Conservation (phyloP, 305 asterid genomes). For the Solanum hybrid region DNA sequence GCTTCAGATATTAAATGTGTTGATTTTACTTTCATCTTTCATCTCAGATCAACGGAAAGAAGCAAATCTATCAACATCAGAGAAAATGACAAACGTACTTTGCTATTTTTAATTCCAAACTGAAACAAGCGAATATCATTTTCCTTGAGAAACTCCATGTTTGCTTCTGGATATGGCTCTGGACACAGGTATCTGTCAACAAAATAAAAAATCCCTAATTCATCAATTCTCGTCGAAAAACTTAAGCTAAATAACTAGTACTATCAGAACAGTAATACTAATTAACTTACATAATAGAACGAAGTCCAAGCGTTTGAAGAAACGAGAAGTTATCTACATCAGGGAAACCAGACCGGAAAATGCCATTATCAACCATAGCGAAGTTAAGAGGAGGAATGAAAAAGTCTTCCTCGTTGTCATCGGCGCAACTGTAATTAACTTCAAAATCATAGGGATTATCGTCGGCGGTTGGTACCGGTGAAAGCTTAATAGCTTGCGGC, state of each 20-base stretch:
- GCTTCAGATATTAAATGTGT: neutral
- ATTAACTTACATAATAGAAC: constrained; percentile 63
- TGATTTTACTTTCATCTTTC: neutral
- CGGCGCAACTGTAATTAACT: neutral
- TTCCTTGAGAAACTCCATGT: constrained; percentile 49
- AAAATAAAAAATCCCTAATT: neutral
- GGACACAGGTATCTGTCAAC: constrained; percentile 69
- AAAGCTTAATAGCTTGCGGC: neutral
- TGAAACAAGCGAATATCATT: constrained; percentile 74
- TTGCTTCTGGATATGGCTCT: constrained; percentile 76
- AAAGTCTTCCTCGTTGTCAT: constrained; percentile 21
- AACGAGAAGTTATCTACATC: constrained; percentile 55
- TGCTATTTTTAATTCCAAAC: constrained; percentile 73
- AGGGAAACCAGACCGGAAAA: constrained; percentile 90
- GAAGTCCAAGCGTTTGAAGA: constrained; percentile 75
- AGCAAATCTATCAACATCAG: neutral
- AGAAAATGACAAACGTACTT: constrained; percentile 30
- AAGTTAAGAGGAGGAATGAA: constrained; percentile 76
- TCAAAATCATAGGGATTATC: neutral
- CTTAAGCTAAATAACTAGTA: neutral
- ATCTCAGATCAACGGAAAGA: neutral
- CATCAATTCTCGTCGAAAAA: neutral
- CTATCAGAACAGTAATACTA: neutral
- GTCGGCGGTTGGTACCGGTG: neutral
- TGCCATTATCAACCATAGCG: constrained; percentile 79